Conservation (phyloP, 2,329 filamentous ascomycete genomes). For the Xenosphaeropsis pyriputrescens region DNA sequence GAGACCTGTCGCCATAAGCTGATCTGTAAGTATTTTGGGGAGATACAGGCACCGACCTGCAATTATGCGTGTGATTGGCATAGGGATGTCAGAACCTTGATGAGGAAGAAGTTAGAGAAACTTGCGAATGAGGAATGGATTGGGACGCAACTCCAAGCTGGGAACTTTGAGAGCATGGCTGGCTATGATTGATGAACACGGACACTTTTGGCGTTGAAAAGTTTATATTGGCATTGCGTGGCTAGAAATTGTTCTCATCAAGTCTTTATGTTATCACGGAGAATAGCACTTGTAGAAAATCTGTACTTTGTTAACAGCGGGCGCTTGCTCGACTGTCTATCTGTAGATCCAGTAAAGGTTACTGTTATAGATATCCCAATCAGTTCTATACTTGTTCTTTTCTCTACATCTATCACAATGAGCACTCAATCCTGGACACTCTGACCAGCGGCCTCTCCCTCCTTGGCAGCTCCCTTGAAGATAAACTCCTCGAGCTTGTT, state of each 20-base stretch:
- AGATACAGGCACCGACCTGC: constrained; percentile 41
- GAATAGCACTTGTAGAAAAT: too few species aligned
- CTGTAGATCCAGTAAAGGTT: too few species aligned
- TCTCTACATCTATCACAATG: too few species aligned
- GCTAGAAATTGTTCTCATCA: too few species aligned
- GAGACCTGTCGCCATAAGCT: constrained; percentile 58
- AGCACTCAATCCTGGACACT: neutral
- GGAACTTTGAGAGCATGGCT: constrained; percentile 31
- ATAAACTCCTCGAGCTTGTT: constrained; percentile 1
- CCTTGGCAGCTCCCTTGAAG: neutral
- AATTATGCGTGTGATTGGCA: constrained; percentile 69
- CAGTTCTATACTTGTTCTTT: too few species aligned
- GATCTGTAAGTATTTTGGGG: constrained; percentile 68
- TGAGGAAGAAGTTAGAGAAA: constrained; percentile 37
- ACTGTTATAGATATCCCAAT: too few species aligned
- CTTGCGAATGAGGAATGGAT: constrained; percentile 47
- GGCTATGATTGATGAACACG: constrained; percentile 25
- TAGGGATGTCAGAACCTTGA: constrained; percentile 47
- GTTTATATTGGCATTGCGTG: too few species aligned
- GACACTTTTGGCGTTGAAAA: too few species aligned
- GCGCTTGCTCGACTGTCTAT: too few species aligned
- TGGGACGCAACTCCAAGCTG: constrained; percentile 44
- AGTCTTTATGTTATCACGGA: too few species aligned
- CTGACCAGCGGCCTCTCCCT: neutral
- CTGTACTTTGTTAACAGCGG: too few species aligned